phyloP scores from a whole-genome alignment of 768 basidiomycete species.

The Erythrobasidium yunnanense region DNA sequence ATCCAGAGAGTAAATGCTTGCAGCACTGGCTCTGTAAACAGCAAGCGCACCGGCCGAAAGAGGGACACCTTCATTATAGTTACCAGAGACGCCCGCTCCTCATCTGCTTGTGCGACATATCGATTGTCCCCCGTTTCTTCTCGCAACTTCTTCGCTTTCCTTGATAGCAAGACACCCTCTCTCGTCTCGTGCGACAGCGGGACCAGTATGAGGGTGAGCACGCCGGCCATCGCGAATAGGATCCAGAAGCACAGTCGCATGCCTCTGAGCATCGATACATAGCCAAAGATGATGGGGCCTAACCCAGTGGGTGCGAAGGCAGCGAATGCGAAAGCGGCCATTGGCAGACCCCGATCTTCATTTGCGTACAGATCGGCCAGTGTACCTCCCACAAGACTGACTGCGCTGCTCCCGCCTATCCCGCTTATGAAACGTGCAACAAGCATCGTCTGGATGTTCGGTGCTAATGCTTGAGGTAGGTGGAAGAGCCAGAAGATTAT shows the following conservation, averaged over 20 bases:
- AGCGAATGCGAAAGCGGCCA: background rate
- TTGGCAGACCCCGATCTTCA: constrained; percentile 19
- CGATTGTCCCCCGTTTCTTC: constrained; percentile 56
- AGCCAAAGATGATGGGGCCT: constrained; percentile 48
- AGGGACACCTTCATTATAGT: constrained; percentile 55
- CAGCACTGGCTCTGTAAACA: constrained; percentile 56
- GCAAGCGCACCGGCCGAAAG: constrained; percentile 40
- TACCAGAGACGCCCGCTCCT: constrained; percentile 51
- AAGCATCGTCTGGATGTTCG: constrained; percentile 24
- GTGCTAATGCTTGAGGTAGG: constrained; percentile 24
- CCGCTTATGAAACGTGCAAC: constrained; percentile 14
- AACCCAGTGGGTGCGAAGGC: constrained; percentile 16
- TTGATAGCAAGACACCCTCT: constrained; percentile 57
- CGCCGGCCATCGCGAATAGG: constrained; percentile 47
- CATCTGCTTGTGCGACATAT: constrained; percentile 57
- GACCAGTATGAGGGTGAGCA: constrained; percentile 49
- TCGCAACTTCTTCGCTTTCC: constrained; percentile 54
- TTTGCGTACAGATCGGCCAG: constrained; percentile 11
- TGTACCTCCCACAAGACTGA: constrained; percentile 23
- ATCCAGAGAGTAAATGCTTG: constrained; percentile 8
- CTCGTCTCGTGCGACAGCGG: constrained; percentile 63
- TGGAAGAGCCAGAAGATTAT: constrained; percentile 11
- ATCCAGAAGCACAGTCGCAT: constrained; percentile 59
- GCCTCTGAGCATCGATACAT: constrained; percentile 40
- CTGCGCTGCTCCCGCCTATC: constrained; percentile 17